phyloP scores from a whole-genome alignment of 73 alveolate species.

The Paramecium caudatum region DNA sequence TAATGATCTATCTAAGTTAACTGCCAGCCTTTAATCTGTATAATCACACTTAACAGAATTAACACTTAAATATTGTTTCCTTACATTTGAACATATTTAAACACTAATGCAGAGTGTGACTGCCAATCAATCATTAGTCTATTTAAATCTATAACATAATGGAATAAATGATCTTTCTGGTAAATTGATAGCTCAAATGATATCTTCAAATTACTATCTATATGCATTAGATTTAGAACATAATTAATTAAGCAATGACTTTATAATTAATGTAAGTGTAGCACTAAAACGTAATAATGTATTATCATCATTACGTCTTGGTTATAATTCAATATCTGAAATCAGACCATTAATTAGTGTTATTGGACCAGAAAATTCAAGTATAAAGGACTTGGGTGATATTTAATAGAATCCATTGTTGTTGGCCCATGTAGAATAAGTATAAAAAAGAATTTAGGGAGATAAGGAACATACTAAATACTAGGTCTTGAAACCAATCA shows the following conservation, averaged over 20 bases:
- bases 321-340: slow-evolving; percentile 16
- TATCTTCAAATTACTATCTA: neutral
- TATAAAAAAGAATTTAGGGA: slow-evolving; percentile 41
- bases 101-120: neutral
- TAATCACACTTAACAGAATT: neutral
- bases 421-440: slow-evolving; percentile 41
- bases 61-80: neutral
- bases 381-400: neutral
- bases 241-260: neutral
- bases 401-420: slow-evolving; percentile 4
- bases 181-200: neutral
- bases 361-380: slow-evolving; percentile 53
- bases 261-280: neutral
- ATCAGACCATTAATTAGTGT: slow-evolving; percentile 38
- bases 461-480: neutral
- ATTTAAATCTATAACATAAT: slow-evolving; percentile 28
- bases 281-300: slow-evolving; percentile 51
- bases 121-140: slow-evolving; percentile 8
- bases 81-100: neutral
- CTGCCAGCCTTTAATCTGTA: neutral
- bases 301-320: neutral
- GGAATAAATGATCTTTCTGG: slow-evolving; percentile 54
- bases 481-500: slow-evolving; percentile 17
- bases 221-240: slow-evolving; percentile 50
- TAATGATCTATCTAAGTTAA: neutral